Evolutionary conservation across 148 eudicot genomes (phyloP).

Genomic region (Rhododendron williamsianum): DNA sequence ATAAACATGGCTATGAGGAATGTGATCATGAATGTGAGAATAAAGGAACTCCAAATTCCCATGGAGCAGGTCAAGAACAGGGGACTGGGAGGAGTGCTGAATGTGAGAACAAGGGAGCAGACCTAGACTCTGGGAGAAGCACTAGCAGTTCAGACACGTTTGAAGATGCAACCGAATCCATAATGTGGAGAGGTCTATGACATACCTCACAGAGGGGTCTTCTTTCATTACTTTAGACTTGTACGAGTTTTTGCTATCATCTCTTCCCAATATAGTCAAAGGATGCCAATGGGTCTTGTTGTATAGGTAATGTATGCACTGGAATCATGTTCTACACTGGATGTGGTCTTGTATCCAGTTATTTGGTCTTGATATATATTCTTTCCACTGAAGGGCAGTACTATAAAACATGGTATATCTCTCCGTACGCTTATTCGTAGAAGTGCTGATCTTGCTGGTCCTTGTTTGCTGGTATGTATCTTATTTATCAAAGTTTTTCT

Average conservation of each 20-base stretch:
- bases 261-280: constrained; percentile 89
- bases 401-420: constrained; percentile 89
- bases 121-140: constrained; percentile 29
- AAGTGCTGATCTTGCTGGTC: constrained; percentile 75
- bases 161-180: constrained; percentile 62
- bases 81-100: constrained; percentile 27
- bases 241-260: constrained; percentile 62
- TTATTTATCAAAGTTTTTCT: constrained; percentile 1
- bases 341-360: neutral
- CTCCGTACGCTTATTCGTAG: constrained; percentile 83
- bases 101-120: constrained; percentile 10
- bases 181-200: constrained; percentile 41
- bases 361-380: constrained; percentile 21
- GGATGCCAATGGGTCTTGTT: constrained; percentile 93
- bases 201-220: constrained; percentile 66
- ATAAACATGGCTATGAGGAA: constrained; percentile 33
- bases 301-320: constrained; percentile 54
- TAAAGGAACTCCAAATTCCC: constrained; percentile 16
- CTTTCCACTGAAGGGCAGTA: constrained; percentile 97
- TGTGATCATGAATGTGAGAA: constrained; percentile 22
- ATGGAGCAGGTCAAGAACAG: constrained; percentile 24
- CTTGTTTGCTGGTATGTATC: constrained; percentile 72
- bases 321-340: neutral
- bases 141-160: constrained; percentile 40
- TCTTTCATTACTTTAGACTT: constrained; percentile 52